Evolutionary conservation across 345 rosid genomes (phyloP).

Genomic region (Anacardium occidentale): DNA sequence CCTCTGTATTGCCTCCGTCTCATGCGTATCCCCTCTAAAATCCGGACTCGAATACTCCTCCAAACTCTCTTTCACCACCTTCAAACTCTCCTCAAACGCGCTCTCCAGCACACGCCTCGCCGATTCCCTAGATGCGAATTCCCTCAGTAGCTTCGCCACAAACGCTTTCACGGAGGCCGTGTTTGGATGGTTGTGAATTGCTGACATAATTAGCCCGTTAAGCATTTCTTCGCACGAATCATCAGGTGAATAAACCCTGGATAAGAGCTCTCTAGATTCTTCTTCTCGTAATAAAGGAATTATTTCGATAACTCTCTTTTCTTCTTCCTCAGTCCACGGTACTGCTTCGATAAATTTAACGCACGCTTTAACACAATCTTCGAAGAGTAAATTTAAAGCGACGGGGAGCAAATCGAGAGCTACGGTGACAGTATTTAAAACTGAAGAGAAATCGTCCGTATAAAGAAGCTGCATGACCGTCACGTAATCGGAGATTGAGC

Average conservation of each 20-base stretch:
- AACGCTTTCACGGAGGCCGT: too few relatives aligned
- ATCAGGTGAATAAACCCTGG: conserved; percentile 37
- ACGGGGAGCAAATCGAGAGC: conserved; percentile 67
- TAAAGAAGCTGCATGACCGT: conserved; percentile 56
- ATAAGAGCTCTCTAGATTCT: conserved; percentile 56
- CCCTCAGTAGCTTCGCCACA: too few relatives aligned
- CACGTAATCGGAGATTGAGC: conserved; percentile 37
- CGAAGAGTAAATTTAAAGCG: conserved; percentile 59
- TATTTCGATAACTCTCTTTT: conserved; percentile 42
- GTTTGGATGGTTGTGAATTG: conserved; percentile 32
- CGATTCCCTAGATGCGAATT: too few relatives aligned
- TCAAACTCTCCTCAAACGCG: conserved; percentile 45
- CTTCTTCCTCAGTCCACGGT: conserved; percentile 77
- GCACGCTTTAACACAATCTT: conserved; percentile 48
- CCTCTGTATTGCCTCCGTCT: conserved; percentile 74
- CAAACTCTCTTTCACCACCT: conserved; percentile 32
- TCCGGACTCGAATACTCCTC: conserved; percentile 60
- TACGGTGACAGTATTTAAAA: conserved; percentile 35
- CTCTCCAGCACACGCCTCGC: too few relatives aligned
- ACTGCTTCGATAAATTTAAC: conserved; percentile 58
- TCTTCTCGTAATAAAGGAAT: conserved; percentile 45
- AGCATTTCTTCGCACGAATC: conserved; percentile 62
- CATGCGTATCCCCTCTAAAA: conserved; percentile 61
- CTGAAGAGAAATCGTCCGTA: conserved; percentile 36
- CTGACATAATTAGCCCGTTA: conserved; percentile 39